Conservation (phyloP, 805 yeast genomes). For the Pichia nanzhaoensis region DNA sequence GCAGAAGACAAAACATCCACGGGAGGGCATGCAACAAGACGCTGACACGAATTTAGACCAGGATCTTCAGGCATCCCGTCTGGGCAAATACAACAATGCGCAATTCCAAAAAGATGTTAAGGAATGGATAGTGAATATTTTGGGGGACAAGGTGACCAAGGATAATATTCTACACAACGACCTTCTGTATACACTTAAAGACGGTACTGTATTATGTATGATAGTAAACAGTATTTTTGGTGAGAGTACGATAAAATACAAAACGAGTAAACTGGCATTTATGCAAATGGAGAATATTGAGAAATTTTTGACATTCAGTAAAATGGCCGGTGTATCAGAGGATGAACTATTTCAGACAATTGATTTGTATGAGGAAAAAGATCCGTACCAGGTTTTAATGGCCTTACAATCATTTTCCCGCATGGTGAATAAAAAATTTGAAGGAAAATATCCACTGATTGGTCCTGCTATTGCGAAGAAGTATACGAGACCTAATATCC, state of each 20-base stretch:
- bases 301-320: slow-evolving; percentile 57
- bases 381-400: slow-evolving; percentile 73
- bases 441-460: slow-evolving; percentile 40
- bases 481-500: slow-evolving; percentile 43
- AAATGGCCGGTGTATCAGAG: slow-evolving; percentile 62
- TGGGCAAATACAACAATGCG: slow-evolving; percentile 41
- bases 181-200: slow-evolving; percentile 50
- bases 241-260: slow-evolving; percentile 38
- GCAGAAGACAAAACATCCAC: neutral
- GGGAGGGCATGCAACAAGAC: slow-evolving; percentile 3
- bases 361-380: slow-evolving; percentile 66
- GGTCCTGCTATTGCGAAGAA: slow-evolving; percentile 52
- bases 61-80: slow-evolving; percentile 46
- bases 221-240: slow-evolving; percentile 38
- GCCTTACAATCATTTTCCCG: slow-evolving; percentile 70
- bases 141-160: slow-evolving; percentile 26
- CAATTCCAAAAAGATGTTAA: slow-evolving; percentile 30
- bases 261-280: slow-evolving; percentile 67
- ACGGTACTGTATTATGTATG: slow-evolving; percentile 52
- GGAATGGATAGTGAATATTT: slow-evolving; percentile 45
- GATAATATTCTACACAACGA: slow-evolving; percentile 28
- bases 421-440: slow-evolving; percentile 49
- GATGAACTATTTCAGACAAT: slow-evolving; percentile 77
- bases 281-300: slow-evolving; percentile 82
- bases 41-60: slow-evolving; percentile 51